phyloP scores from a whole-genome alignment of 2,329 filamentous ascomycete species.

The Colletotrichum caudatum region DNA sequence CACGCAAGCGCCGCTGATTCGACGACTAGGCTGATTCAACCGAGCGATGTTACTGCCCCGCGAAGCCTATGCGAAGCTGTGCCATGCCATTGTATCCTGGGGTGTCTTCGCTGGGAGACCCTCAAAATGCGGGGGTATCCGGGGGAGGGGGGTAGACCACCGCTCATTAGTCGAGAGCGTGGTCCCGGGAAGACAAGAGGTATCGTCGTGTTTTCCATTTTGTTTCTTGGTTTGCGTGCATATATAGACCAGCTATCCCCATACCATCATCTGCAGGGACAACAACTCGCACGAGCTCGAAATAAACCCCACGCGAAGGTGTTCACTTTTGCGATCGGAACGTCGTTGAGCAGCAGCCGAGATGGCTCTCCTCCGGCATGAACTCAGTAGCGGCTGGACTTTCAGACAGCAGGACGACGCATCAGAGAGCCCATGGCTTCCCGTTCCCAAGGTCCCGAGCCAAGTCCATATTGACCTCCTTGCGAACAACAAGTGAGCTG shows the following conservation, averaged over 20 bases:
- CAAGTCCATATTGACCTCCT: conserved; percentile 55
- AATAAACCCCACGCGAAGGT: no score
- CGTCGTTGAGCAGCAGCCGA: neutral
- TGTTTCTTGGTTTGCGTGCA: neutral
- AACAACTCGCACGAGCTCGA: neutral
- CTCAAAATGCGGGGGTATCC: conserved; percentile 33
- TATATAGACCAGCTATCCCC: neutral
- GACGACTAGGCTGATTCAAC: neutral
- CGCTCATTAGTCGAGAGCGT: conserved; percentile 8
- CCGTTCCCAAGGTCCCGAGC: conserved; percentile 51
- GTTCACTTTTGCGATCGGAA: neutral
- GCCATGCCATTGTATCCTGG: conserved; percentile 10
- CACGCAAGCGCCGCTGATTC: conserved; percentile 18
- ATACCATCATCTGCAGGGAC: neutral
- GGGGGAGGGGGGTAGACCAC: neutral
- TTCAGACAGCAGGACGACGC: conserved; percentile 45
- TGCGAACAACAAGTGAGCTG: conserved; percentile 50
- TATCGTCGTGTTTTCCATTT: conserved; percentile 4
- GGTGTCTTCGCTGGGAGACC: conserved; percentile 11
- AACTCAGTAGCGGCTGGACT: conserved; percentile 45
- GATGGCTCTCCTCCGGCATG: conserved; percentile 14
- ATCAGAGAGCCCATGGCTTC: conserved; percentile 49
- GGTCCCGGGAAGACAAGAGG: neutral
- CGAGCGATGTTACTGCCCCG: conserved; percentile 1
- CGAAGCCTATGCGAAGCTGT: neutral